Evolutionary conservation across 2,329 filamentous ascomycete genomes (phyloP), one percentile per base, ranked within the genome.

Genomic region (Alternaria brassicicola): DNA sequence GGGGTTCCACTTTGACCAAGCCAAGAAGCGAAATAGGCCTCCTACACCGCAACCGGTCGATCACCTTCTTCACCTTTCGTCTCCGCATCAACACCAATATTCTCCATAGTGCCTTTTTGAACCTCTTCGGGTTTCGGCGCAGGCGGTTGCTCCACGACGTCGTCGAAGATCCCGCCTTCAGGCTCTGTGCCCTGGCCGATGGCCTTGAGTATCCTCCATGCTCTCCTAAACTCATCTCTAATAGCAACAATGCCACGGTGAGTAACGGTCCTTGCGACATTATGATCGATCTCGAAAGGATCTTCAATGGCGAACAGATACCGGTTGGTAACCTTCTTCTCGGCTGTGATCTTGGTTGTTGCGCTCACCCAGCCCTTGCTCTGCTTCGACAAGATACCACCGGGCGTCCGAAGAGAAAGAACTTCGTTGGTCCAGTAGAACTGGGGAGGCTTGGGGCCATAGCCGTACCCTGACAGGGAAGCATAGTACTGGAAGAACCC

Each of bases 281-380:
- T 97, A 77, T 97, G 92, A 38, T 92, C 88, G 2, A 88, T 78
- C 79, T 97, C 92, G 70, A 97, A 97, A 0, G 93, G 93, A 74
- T 97, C 93, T 73, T 97, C 93, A 59, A 97, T 93, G 30, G 92
- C 91, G 65, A 97, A 90, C 4, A 97, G 84, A 74, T 92, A 96
- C 12, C 92, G 87, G 70, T 93, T 87, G 2, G 90, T 86, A 13
- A 94, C 84, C 70, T 93, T 90, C 66, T 89, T 91, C 50, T 76
- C 71, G 59, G 88, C 85, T 25, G 87, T 78, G 6, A 87, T 70
- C 28, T 78, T 85, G 0, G 89, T 93, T 72, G 88, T 90, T 5
- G 92, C 91, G n/a, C 89, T 88, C 0, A 89, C 91, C 93, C 93
- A 97, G 1, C 89, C 90, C 72, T 97, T 97, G 15, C 87, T 83